Percentiles rank a stretch among this genome's conserved stretches.
phyloP scores from a whole-genome alignment of 371 early-diverging fungal genomes.

The Blakeslea trispora region DNA sequence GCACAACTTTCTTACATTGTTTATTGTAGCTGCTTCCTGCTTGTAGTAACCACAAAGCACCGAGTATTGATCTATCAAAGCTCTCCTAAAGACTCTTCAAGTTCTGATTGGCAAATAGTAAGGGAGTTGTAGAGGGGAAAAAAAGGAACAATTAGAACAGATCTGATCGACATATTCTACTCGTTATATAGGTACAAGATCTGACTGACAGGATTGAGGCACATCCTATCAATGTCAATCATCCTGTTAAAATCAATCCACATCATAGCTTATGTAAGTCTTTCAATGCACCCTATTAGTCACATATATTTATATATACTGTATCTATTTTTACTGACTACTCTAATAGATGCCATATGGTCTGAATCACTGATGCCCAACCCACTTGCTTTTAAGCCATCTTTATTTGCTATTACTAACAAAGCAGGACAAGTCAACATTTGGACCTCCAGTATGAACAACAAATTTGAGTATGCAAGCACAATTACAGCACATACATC shows the following conservation, averaged over 20 bases:
- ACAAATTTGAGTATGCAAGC: background rate
- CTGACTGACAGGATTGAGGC: conserved; percentile 21
- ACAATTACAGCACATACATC: conserved; percentile 13
- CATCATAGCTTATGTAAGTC: conserved; percentile 28
- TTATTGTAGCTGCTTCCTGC: conserved; percentile 28
- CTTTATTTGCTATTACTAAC: conserved; percentile 26
- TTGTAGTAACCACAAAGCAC: conserved; percentile 39
- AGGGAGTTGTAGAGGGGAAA: background rate
- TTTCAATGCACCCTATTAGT: background rate
- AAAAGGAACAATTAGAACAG: too few relatives aligned
- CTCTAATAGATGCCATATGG: conserved; percentile 26
- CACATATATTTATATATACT: background rate
- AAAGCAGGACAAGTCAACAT: conserved; percentile 32
- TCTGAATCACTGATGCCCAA: conserved; percentile 20
- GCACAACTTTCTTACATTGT: background rate
- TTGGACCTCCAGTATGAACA: conserved; percentile 17
- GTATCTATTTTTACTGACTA: background rate
- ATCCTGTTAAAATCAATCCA: conserved; percentile 7
- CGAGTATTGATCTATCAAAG: conserved; percentile 28
- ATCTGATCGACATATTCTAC: background rate
- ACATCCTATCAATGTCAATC: conserved; percentile 1
- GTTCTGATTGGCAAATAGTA: conserved; percentile 30
- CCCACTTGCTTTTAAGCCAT: conserved; percentile 18
- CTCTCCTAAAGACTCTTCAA: conserved; percentile 13
- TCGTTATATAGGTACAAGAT: conserved; percentile 11